Conservation (phyloP, 331 rosid genomes). For the Telfairia occidentalis region DNA sequence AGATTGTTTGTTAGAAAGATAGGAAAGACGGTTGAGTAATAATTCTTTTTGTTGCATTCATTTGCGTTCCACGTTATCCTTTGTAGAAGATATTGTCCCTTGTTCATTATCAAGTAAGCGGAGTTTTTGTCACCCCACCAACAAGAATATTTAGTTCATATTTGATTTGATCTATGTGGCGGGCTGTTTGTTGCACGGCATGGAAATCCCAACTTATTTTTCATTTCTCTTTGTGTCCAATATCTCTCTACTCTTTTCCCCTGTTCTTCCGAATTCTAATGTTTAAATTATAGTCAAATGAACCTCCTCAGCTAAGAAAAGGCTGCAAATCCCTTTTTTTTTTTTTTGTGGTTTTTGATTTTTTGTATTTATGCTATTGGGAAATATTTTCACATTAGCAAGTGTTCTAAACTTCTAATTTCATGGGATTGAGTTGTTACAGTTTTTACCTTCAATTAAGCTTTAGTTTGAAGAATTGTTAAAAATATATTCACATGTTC, state of each 20-base stretch:
- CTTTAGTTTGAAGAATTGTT: too few species aligned
- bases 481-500: too few species aligned
- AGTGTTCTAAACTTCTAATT: too few species aligned
- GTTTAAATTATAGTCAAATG: background rate
- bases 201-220: background rate
- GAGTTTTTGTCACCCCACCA: background rate
- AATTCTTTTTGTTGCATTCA: background rate
- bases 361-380: too few species aligned
- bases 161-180: background rate
- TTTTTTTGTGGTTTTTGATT: background rate
- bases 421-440: too few species aligned
- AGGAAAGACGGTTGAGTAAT: background rate
- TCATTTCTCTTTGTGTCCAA: background rate
- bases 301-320: background rate
- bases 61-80: background rate
- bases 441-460: too few species aligned
- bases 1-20: background rate
- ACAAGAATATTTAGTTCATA: background rate
- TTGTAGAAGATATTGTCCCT: conserved; percentile 5
- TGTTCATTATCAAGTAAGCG: conserved; percentile 1
- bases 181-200: background rate
- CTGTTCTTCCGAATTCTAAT: background rate
- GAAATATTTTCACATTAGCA: background rate
- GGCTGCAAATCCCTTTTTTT: background rate
- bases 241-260: background rate